Conservation (phyloP, 2,329 filamentous ascomycete genomes). For the Pyrenochaeta sp. region DNA sequence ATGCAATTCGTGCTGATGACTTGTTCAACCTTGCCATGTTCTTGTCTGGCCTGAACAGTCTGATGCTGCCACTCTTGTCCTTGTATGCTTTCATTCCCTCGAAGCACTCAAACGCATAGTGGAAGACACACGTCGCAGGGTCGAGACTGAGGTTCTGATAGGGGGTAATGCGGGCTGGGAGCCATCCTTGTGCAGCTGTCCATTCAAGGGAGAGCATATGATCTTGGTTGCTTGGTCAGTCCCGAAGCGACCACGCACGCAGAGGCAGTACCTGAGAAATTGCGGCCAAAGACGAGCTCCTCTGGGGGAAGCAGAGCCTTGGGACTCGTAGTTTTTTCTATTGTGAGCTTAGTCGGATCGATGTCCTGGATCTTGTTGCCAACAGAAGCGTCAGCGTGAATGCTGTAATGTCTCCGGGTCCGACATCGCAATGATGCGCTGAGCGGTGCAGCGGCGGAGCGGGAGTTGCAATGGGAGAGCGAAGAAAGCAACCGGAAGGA, state of each 20-base stretch:
- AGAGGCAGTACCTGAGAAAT: constrained; percentile 77
- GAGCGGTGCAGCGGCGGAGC: constrained; percentile 44
- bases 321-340: constrained; percentile 78
- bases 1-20: constrained; percentile 87
- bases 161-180: constrained; percentile 80
- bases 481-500: constrained; percentile 45
- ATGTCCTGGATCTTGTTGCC: constrained; percentile 69
- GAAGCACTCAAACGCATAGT: constrained; percentile 98
- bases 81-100: constrained; percentile 99
- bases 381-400: constrained; percentile 55
- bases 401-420: constrained; percentile 56
- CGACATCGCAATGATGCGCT: constrained; percentile 54
- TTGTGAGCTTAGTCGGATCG: constrained; percentile 76
- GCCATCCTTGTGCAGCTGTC: constrained; percentile 85
- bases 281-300: constrained; percentile 86
- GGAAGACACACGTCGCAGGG: constrained; percentile 94
- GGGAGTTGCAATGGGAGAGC: constrained; percentile 35
- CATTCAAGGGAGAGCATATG: constrained; percentile 98
- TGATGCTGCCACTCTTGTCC: constrained; percentile 77
- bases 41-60: constrained; percentile 91
- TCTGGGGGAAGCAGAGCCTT: constrained; percentile 77
- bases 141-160: constrained; percentile 98
- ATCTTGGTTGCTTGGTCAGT: constrained; percentile 63
- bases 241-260: constrained; percentile 4
- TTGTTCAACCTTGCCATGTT: constrained; percentile 97